Conservation (phyloP, 2,329 filamentous ascomycete genomes). For the Ceratocystis ficicola region DNA sequence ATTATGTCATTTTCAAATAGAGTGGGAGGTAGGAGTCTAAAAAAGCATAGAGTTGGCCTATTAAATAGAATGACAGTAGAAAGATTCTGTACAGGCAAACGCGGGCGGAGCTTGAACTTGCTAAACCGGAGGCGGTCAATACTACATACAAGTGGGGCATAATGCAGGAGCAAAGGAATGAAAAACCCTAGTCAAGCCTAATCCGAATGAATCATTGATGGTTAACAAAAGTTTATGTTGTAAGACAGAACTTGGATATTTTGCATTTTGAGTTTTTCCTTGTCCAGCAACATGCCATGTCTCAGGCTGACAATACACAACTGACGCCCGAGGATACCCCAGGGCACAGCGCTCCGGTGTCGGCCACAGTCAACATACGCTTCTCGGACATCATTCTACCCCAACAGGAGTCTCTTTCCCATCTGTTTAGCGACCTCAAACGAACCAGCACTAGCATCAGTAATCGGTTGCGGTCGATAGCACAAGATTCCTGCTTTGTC, state of each 20-base stretch:
- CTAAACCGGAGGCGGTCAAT: no score
- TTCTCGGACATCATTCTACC: conserved; percentile 39
- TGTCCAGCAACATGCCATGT: no score
- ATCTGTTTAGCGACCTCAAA: conserved; percentile 59
- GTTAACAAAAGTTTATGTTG: no score
- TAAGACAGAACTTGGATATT: no score
- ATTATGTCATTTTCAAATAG: background rate
- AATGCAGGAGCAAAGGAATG: no score
- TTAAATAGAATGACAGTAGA: background rate
- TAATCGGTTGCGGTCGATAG: conserved; percentile 73
- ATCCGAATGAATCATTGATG: no score
- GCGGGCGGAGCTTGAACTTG: background rate
- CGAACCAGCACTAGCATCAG: conserved; percentile 53
- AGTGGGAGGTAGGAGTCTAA: background rate
- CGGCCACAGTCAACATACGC: conserved; percentile 2
- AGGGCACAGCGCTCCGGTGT: background rate
- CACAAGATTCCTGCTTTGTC: conserved; percentile 65
- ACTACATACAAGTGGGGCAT: no score
- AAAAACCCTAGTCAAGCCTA: no score
- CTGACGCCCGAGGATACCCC: no score
- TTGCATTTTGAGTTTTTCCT: no score
- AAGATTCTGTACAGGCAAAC: background rate
- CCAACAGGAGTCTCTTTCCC: conserved; percentile 52
- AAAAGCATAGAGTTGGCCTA: background rate
- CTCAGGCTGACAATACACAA: no score